These are phyloP conservation scores for Phytophthora palmivora DNA, from an alignment of 352 stramenopile species.

Conservation along the genomic window DNA sequence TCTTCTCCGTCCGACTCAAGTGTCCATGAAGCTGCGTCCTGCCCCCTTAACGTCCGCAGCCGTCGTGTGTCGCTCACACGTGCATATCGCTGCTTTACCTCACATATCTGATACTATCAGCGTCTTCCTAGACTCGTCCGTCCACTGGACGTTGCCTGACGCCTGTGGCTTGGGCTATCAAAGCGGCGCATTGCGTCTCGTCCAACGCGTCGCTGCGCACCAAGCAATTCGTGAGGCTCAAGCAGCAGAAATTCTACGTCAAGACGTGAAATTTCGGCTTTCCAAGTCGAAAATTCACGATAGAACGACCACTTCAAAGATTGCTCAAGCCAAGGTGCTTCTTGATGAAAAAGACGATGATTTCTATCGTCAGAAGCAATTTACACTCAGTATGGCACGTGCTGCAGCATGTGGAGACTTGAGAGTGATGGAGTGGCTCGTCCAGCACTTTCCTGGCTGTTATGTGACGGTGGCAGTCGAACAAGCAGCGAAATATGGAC, in stretches of 20 bases:
- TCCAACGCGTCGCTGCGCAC: conserved; percentile 29
- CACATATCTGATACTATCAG: conserved; percentile 40
- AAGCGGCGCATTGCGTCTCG: conserved; percentile 25
- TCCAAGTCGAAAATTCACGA: conserved; percentile 4
- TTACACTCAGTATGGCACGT: conserved; percentile 34
- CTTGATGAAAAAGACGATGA: conserved; percentile 15
- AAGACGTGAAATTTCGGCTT: background rate
- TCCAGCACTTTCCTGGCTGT: conserved; percentile 31
- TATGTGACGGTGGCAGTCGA: conserved; percentile 44
- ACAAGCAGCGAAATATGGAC: conserved; percentile 38
- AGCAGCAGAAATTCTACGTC: conserved; percentile 3
- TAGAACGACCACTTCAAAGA: background rate
- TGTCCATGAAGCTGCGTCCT: conserved; percentile 7
- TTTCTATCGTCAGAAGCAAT: conserved; percentile 39
- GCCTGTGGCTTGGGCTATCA: conserved; percentile 34
- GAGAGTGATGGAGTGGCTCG: conserved; percentile 41
- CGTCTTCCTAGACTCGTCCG: conserved; percentile 39
- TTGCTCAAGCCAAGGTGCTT: background rate
- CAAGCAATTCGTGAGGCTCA: conserved; percentile 1
- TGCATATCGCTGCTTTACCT: conserved; percentile 30
- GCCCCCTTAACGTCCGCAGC: conserved; percentile 21
- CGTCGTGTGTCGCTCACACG: conserved; percentile 28
- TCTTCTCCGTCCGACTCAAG: conserved; percentile 17
- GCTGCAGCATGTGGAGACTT: conserved; percentile 40
- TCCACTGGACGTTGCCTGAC: conserved; percentile 31